A percentile compares a stretch with the other conserved stretches of the same genome.
phyloP scores from a whole-genome alignment of 129 eudicot species.

The Dittrichia graveolens region DNA sequence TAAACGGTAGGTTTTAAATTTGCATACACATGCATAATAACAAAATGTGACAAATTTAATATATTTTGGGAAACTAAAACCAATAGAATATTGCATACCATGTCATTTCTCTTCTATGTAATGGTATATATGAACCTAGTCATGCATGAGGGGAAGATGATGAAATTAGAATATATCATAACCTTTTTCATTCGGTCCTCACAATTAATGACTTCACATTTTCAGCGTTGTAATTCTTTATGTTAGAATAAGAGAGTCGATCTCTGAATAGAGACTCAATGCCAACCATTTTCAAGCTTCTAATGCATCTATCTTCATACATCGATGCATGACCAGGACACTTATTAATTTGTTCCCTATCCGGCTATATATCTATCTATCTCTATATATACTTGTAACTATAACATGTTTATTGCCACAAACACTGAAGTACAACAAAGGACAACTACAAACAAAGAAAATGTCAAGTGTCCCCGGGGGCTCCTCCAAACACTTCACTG shows the following conservation, averaged over 20 bases:
- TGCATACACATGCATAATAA: too few relatives aligned
- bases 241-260: not conserved
- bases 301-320: constrained; percentile 7
- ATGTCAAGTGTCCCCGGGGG: constrained; percentile 21
- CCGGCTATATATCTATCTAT: too few relatives aligned
- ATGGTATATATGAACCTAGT: constrained; percentile 18
- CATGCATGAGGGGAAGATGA: constrained; percentile 12
- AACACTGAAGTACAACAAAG: constrained; percentile 1
- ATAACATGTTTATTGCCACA: not conserved
- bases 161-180: constrained; percentile 28
- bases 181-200: constrained; percentile 20
- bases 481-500: constrained; percentile 34
- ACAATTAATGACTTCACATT: not conserved
- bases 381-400: not conserved
- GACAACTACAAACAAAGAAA: not conserved
- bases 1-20: too few relatives aligned
- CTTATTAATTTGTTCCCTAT: too few relatives aligned
- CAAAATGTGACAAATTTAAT: too few relatives aligned
- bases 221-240: not conserved
- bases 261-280: constrained; percentile 20
- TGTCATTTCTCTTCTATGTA: too few relatives aligned
- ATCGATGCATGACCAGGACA: too few relatives aligned
- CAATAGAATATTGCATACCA: too few relatives aligned
- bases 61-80: too few relatives aligned
- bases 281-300: constrained; percentile 24